Conservation (phyloP, 2,329 filamentous ascomycete genomes). For the Aspergillus pseudoglaucus region DNA sequence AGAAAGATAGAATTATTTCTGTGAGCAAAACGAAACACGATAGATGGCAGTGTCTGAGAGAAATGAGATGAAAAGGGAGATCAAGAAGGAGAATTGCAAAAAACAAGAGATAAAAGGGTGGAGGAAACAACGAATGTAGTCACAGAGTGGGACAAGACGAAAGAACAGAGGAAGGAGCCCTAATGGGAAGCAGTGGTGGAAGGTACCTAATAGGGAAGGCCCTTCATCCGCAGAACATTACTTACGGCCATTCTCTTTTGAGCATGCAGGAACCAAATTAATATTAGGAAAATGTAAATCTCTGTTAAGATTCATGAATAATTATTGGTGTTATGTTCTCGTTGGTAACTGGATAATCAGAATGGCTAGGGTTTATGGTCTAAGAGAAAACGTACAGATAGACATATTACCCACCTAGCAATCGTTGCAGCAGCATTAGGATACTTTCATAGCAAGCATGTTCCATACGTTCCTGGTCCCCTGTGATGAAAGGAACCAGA, state of each 20-base stretch:
- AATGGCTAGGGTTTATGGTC: too few relatives aligned
- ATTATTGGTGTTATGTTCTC: too few relatives aligned
- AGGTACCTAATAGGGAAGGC: too few relatives aligned
- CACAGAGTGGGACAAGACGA: neutral
- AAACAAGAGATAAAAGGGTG: constrained; percentile 2
- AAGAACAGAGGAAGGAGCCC: neutral
- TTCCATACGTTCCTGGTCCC: constrained; percentile 1
- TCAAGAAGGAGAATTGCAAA: constrained; percentile 7
- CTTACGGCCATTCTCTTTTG: too few relatives aligned
- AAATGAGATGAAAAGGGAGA: constrained; percentile 14
- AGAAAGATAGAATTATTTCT: constrained; percentile 9
- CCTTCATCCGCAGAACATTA: too few relatives aligned
- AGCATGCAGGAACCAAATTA: too few relatives aligned
- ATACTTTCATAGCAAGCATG: neutral
- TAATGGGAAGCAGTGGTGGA: too few relatives aligned
- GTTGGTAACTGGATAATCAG: too few relatives aligned
- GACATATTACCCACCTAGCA: neutral
- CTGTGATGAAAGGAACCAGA: constrained; percentile 38
- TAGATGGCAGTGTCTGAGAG: constrained; percentile 17
- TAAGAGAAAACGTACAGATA: neutral
- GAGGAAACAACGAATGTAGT: neutral
- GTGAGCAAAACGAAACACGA: constrained; percentile 8
- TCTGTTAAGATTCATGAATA: too few relatives aligned
- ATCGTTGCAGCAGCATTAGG: neutral
- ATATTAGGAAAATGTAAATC: too few relatives aligned